Conservation (phyloP, 2,329 filamentous ascomycete genomes). For the Microsporum audouinii region DNA sequence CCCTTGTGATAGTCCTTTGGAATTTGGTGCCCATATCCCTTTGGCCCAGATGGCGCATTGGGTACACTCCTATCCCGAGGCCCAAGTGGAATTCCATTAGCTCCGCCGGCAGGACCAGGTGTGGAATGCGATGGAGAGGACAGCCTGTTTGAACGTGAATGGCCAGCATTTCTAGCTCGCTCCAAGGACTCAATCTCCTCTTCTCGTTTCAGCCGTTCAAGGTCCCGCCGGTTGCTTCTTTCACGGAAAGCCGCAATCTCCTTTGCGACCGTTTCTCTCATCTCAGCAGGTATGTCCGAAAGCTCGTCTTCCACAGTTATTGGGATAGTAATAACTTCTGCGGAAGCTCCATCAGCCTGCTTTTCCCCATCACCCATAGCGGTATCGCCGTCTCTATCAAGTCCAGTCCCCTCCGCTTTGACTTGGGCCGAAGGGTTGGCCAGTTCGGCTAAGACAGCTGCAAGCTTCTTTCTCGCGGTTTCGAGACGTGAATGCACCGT, state of each 20-base stretch:
- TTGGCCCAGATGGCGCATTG: slow-evolving; percentile 64
- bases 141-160: slow-evolving; percentile 51
- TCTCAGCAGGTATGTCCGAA: slow-evolving; percentile 87
- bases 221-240: slow-evolving; percentile 72
- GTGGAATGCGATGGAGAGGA: slow-evolving; percentile 57
- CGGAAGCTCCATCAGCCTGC: slow-evolving; percentile 48
- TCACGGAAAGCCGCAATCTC: slow-evolving; percentile 94
- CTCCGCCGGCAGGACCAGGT: slow-evolving; percentile 50
- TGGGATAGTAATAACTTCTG: slow-evolving; percentile 83
- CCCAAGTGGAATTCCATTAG: slow-evolving; percentile 67
- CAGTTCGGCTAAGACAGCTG: slow-evolving; percentile 57
- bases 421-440: slow-evolving; percentile 52
- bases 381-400: slow-evolving; percentile 56
- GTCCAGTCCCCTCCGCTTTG: slow-evolving; percentile 34
- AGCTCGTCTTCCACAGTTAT: slow-evolving; percentile 83
- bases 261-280: slow-evolving; percentile 85
- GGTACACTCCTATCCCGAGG: slow-evolving; percentile 56
- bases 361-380: slow-evolving; percentile 54
- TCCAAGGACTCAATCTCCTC: slow-evolving; percentile 88
- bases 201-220: slow-evolving; percentile 76
- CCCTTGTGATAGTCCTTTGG: slow-evolving; percentile 65
- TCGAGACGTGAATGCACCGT: slow-evolving; percentile 57
- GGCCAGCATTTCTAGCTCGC: slow-evolving; percentile 56
- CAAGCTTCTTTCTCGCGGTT: slow-evolving; percentile 55
- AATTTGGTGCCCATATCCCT: slow-evolving; percentile 50